A percentile compares a stretch with the other conserved stretches of the same genome.
Evolutionary conservation across 2,329 filamentous ascomycete genomes (phyloP).

Genomic region (Scytalidium lignicola): DNA sequence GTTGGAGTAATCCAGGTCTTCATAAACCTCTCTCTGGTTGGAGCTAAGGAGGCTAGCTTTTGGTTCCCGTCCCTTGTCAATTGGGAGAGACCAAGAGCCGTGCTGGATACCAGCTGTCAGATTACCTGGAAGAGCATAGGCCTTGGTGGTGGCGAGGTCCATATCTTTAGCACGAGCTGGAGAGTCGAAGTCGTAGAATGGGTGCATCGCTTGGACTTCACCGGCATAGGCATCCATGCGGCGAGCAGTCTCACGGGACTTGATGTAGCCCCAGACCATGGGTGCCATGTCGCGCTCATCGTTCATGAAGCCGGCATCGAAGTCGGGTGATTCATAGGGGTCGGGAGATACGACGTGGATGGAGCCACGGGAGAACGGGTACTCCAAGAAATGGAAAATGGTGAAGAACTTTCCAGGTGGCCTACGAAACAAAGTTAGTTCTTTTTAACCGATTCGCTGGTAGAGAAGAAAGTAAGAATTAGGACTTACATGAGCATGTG

Average conservation of each 20-base stretch:
- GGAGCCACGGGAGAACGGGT: conserved; percentile 68
- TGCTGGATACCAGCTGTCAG: conserved; percentile 67
- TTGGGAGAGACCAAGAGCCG: conserved; percentile 62
- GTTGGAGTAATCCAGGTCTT: conserved; percentile 61
- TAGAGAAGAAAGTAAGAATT: too few relatives aligned
- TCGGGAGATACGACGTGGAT: conserved; percentile 68
- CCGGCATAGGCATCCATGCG: conserved; percentile 75
- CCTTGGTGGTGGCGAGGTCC: conserved; percentile 69
- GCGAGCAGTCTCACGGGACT: conserved; percentile 70
- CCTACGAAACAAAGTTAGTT: conserved; percentile 36
- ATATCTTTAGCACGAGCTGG: conserved; percentile 66
- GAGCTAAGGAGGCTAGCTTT: conserved; percentile 51
- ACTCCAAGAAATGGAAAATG: conserved; percentile 67
- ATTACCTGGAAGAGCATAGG: conserved; percentile 69
- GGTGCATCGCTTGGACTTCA: conserved; percentile 61
- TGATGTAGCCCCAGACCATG: conserved; percentile 82
- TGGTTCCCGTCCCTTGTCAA: conserved; percentile 47
- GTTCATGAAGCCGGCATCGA: conserved; percentile 81
- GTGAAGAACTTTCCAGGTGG: conserved; percentile 76
- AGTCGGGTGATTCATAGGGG: conserved; percentile 70
- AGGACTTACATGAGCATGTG: conserved; percentile 50
- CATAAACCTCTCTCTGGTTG: conserved; percentile 53
- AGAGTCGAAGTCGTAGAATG: conserved; percentile 67
- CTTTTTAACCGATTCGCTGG: too few relatives aligned
- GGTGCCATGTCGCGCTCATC: conserved; percentile 80